A percentile compares a stretch with the other conserved stretches of the same genome.
phyloP scores from a whole-genome alignment of 2,329 filamentous ascomycete genomes.

The Colletotrichum cuscutae region DNA sequence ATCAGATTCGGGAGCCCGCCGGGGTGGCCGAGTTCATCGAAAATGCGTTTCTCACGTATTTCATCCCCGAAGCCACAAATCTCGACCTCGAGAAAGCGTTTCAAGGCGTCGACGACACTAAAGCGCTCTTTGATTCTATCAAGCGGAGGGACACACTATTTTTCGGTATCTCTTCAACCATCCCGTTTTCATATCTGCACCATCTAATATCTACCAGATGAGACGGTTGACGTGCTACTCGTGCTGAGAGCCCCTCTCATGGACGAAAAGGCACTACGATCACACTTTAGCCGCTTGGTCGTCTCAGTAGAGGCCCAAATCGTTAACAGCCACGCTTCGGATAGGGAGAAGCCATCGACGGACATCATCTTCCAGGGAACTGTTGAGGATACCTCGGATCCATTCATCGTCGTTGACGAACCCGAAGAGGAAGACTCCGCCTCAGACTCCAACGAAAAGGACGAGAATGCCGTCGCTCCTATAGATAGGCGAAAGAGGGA shows the following conservation, averaged over 20 bases:
- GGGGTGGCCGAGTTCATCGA: constrained; percentile 62
- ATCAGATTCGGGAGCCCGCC: constrained; percentile 20
- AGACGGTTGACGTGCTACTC: constrained; percentile 75
- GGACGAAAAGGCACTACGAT: constrained; percentile 65
- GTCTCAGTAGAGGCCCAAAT: constrained; percentile 76
- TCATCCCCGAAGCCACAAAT: constrained; percentile 67
- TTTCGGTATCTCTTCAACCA: constrained; percentile 67
- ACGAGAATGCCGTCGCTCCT: constrained; percentile 36
- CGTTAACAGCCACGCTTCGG: constrained; percentile 64
- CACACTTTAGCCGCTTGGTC: constrained; percentile 70
- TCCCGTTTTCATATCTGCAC: constrained; percentile 28
- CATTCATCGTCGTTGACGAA: constrained; percentile 61
- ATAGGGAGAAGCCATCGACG: constrained; percentile 57
- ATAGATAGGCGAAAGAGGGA: constrained; percentile 37
- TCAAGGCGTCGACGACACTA: constrained; percentile 52
- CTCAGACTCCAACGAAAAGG: constrained; percentile 35
- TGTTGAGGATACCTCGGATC: constrained; percentile 60
- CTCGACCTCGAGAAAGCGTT: constrained; percentile 65
- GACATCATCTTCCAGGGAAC: constrained; percentile 71
- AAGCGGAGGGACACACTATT: constrained; percentile 73
- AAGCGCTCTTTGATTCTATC: constrained; percentile 65
- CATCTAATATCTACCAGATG: constrained; percentile 65
- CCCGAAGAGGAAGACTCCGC: constrained; percentile 42
- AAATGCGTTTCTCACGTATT: constrained; percentile 68
- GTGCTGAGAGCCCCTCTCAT: constrained; percentile 72